These are phyloP conservation scores for Malassezia sympodialis DNA, from an alignment of 1,284 basidiomycete genomes.

Conservation along the genomic window DNA sequence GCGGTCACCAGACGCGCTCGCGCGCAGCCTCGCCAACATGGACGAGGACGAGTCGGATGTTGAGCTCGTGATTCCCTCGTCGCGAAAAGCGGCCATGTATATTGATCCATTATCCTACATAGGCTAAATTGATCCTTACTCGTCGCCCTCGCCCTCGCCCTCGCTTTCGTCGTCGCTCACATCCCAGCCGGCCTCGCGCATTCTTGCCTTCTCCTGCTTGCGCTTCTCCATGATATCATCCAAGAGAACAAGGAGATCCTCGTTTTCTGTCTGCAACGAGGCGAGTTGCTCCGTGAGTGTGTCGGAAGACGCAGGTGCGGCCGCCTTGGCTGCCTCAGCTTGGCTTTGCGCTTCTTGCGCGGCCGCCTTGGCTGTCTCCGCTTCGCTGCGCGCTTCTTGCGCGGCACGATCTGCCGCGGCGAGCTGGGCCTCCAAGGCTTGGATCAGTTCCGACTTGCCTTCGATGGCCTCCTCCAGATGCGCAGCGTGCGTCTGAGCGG, in stretches of 20 bases:
- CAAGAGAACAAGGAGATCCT: constrained; percentile 80
- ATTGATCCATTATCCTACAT: constrained; percentile 4
- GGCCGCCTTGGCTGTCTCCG: neutral
- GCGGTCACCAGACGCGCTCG: neutral
- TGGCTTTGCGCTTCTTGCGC: too few relatives aligned
- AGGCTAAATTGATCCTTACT: constrained; percentile 26
- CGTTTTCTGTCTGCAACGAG: constrained; percentile 58
- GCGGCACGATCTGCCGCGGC: neutral
- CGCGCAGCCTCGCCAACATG: neutral
- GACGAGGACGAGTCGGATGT: constrained; percentile 4
- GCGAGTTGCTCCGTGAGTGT: neutral
- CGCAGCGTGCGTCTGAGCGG: neutral
- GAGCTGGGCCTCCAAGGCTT: neutral
- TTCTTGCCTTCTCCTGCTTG: constrained; percentile 64
- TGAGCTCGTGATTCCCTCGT: constrained; percentile 8
- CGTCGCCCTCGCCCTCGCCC: constrained; percentile 76
- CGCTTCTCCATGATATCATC: constrained; percentile 84
- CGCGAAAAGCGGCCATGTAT: constrained; percentile 4
- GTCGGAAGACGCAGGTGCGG: neutral
- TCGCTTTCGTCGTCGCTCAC: constrained; percentile 63
- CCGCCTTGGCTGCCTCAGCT: neutral
- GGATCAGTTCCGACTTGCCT: neutral
- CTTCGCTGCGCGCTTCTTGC: neutral
- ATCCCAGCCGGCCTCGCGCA: constrained; percentile 65
- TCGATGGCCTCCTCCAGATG: neutral